Conservation (phyloP, 257 asterid genomes). For the Petrea volubilis region DNA sequence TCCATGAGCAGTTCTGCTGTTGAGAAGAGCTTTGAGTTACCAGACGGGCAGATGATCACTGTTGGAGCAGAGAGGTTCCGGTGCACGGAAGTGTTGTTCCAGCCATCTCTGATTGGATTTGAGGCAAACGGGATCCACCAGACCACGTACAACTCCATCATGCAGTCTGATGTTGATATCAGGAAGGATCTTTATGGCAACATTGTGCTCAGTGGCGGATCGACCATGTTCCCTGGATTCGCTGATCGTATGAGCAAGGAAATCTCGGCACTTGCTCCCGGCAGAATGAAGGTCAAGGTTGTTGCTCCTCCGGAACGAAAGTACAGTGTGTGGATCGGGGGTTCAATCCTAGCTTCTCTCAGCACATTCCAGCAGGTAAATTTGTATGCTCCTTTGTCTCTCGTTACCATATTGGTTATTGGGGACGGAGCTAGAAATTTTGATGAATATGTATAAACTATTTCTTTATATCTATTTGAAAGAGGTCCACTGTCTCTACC, state of each 20-base stretch:
- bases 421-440: too few relatives aligned
- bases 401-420: too few relatives aligned
- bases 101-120: slow-evolving; percentile 38
- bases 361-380: slow-evolving; percentile 6
- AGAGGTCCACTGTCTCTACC: too few relatives aligned
- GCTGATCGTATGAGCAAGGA: slow-evolving; percentile 46
- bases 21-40: slow-evolving; percentile 43
- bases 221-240: slow-evolving; percentile 44
- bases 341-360: slow-evolving; percentile 33
- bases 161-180: slow-evolving; percentile 41
- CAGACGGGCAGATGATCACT: slow-evolving; percentile 43
- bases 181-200: slow-evolving; percentile 42
- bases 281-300: slow-evolving; percentile 37
- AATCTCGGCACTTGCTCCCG: slow-evolving; percentile 34
- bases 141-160: slow-evolving; percentile 32
- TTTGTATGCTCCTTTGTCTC: too few relatives aligned
- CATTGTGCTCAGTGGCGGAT: slow-evolving; percentile 41
- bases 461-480: too few relatives aligned
- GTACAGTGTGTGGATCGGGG: slow-evolving; percentile 46
- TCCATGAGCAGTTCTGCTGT: slow-evolving; percentile 33
- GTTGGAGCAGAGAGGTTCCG: slow-evolving; percentile 48
- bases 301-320: slow-evolving; percentile 46
- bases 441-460: too few relatives aligned
- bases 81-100: slow-evolving; percentile 45
- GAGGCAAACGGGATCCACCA: slow-evolving; percentile 37